Evolutionary conservation across 257 asterid species (phyloP), one percentile per base, ranked within the genome.

Genomic region (Handroanthus guayacan): DNA sequence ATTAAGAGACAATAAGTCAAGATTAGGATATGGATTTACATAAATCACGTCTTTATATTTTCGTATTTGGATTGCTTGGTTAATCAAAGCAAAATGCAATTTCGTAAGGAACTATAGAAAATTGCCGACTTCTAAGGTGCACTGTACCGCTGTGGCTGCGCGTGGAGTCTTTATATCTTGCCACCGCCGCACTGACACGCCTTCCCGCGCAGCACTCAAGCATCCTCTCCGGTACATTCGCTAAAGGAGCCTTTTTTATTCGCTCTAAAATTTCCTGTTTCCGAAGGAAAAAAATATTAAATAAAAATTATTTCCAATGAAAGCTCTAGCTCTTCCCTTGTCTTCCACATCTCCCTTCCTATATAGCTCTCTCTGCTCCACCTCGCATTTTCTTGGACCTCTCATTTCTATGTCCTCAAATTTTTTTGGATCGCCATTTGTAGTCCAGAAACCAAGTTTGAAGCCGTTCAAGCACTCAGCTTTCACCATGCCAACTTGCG

Each of bases 401-500:
- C 60, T 71, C 44, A 38, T 79, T 63, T 77, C 82, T n/a, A 36
- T 74, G 62, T 74, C 88, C 67, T 17, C 83, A 3, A 79, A 62
- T 43, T 54, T 75, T 62, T 60, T 76, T 47, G 8, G 62, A 9
- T 43, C 75, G 6, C 78, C 72, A 39, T 72, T 70, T 69, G 4
- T 38, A 31, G 48, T 7, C 11, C 54, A 6, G 18, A 16, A 18
- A 4, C 77, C 79, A 58, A 5, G 34, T 44, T 68, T 18, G 12
- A 41, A 13, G 38, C 77, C 78, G 13, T 48, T 64, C 55, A 71
- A 72, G 47, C 68, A 36, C 31, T 34, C 77, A 4, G 0, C 71
- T 56, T 48, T 51, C 71, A 50, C 86, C 78, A 81, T 86, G 87
- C 64, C 85, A 2, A 52, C 90, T 51, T 86, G 90, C 37, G 62